Base-by-base conservation (phyloP, 1,284 basidiomycete species). In the Cutaneotrichosporon sp. region DNA sequence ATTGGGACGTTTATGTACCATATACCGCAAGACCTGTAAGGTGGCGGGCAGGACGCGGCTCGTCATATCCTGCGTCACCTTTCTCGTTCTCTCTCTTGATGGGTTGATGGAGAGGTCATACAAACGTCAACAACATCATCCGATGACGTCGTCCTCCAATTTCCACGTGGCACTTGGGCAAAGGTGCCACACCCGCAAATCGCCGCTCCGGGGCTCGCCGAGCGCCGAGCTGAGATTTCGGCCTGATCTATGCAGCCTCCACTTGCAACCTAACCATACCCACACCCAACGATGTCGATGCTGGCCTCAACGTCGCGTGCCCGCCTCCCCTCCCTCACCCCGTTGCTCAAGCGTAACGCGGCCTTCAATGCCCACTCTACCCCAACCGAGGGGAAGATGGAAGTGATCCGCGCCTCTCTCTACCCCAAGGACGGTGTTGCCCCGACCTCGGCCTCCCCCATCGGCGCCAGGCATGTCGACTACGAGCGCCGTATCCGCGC, bases 401-500 rank as follows among this genome's bases (percentile, higher is more conserved):
- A 91, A 62, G 84, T 86, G 68, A 87, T 95, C 70, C 88, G 90
- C 66, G 86, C 87, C 69, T 84, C 85, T 49, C 86, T 94, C 63
- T 94, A 93, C 80, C 92, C 91, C 1, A 82, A 85, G 61, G 89
- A 89, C 76, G 80, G 90, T 5, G 69, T 71, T 50, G 36, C 64
- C 11, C 74, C 75, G 6, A 62, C 64, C 36, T 74, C 74, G 3
- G 64, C 75, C 0, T 85, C 89, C 8, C 92, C 91, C 2, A 88
- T 87, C 10, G 91, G 91, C 14, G 86, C 88, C 63, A 91, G 91
- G 87, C 86, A 90, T 67, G 87, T 87, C 34, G 87, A 91, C 74
- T 87, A 72, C 88, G 42, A 86, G 82, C 61, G 84, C 81, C 66
- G 89, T 86, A 81, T 95, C 18, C 86, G 89, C 69, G 85, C 85